A percentile compares a stretch with the other conserved stretches of the same genome.
These are phyloP conservation scores for Echinosphaeria canescens DNA, from an alignment of 2,329 filamentous ascomycete species.

Conservation along the genomic window DNA sequence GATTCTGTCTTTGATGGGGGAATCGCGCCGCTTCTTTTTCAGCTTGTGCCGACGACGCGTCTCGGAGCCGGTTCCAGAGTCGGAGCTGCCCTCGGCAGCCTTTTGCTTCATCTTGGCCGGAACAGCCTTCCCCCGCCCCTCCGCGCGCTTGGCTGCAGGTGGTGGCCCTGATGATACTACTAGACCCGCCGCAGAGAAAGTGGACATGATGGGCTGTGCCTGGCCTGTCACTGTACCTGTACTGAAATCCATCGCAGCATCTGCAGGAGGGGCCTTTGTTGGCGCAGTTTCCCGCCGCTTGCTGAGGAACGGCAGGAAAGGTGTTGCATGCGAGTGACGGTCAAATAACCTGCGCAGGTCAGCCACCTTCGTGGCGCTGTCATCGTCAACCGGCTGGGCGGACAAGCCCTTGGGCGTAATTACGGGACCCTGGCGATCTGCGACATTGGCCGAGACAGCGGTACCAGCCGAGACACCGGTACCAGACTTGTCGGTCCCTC, in stretches of 20 bases:
- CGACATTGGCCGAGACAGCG: too few species aligned
- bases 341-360: slow-evolving; percentile 11
- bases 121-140: too few species aligned
- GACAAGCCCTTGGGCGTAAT: not conserved
- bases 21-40: slow-evolving; percentile 2
- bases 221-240: too few species aligned
- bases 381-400: not conserved
- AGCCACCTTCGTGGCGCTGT: slow-evolving; percentile 8
- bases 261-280: slow-evolving; percentile 2
- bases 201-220: too few species aligned
- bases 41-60: slow-evolving; percentile 1
- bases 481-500: too few species aligned
- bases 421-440: too few species aligned
- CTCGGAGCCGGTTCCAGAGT: not conserved
- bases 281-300: slow-evolving; percentile 2
- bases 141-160: not conserved
- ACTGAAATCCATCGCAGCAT: too few species aligned
- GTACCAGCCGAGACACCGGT: too few species aligned
- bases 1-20: slow-evolving; percentile 8
- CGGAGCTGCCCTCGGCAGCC: not conserved
- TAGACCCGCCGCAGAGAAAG: not conserved
- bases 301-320: slow-evolving; percentile 7
- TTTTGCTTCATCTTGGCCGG: too few species aligned
- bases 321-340: slow-evolving; percentile 5
- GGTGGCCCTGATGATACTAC: not conserved